Evolutionary conservation across 345 rosid genomes (phyloP).

Genomic region (Lumnitzera littorea): DNA sequence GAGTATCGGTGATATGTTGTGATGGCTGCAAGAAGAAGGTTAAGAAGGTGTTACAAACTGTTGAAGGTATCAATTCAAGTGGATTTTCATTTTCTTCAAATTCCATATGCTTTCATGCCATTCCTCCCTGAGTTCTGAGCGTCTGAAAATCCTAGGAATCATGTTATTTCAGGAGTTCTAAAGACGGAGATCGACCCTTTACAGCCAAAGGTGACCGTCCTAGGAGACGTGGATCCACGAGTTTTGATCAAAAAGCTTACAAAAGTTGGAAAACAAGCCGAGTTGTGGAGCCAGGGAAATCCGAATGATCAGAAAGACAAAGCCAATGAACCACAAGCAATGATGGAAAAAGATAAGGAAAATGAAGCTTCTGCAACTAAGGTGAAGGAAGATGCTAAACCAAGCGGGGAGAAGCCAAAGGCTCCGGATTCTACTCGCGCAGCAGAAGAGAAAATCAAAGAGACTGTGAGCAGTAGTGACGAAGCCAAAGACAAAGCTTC

Average conservation of each 20-base stretch:
- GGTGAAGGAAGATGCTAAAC: constrained; percentile 6
- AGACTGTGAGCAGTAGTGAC: neutral
- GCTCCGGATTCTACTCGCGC: too few relatives aligned
- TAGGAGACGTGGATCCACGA: constrained; percentile 35
- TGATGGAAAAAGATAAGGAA: constrained; percentile 5
- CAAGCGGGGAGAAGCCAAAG: neutral
- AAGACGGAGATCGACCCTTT: constrained; percentile 36
- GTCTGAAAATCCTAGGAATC: too few relatives aligned
- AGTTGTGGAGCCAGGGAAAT: constrained; percentile 25
- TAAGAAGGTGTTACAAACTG: constrained; percentile 32
- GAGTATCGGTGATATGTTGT: constrained; percentile 49
- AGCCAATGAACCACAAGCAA: constrained; percentile 6
- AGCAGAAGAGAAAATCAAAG: too few relatives aligned
- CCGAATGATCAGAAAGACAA: constrained; percentile 15
- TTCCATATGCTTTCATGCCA: neutral
- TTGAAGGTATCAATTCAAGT: constrained; percentile 33
- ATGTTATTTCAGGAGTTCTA: constrained; percentile 33
- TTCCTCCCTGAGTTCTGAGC: neutral
- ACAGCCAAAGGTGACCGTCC: constrained; percentile 39
- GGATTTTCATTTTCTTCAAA: neutral
- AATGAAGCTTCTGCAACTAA: constrained; percentile 9
- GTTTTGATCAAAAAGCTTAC: constrained; percentile 31
- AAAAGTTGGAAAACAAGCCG: constrained; percentile 50
- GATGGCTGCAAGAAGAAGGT: constrained; percentile 68
- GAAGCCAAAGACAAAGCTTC: neutral